Base-by-base conservation (phyloP, 768 basidiomycete genomes). In the Pulveroboletus sp. region DNA sequence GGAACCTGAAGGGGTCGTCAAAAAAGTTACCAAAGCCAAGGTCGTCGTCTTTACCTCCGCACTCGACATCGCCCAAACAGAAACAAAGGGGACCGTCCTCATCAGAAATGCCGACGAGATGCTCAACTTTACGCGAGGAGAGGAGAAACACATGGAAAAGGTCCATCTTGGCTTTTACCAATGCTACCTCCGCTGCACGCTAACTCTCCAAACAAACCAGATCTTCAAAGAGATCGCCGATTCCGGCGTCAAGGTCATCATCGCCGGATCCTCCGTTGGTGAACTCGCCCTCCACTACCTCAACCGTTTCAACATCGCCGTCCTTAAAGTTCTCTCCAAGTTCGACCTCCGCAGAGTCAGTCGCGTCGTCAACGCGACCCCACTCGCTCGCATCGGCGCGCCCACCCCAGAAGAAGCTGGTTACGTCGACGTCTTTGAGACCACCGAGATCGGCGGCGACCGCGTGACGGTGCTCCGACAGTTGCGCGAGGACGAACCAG, bases 231-330 rank as follows among this genome's bases (percentile, higher is more conserved):
- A 98, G 72, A 93, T 99, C 56, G 91, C 93, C 5, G 93, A 94
- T 61, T 86, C 94, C 3, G 96, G 95, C 36, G 86, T 99, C 61
- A 90, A 87, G 65, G 79, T 97, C 56, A 83, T 99, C 75, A 80
- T 99, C 56, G 95, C 92, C 13, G 96, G 96, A 17, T 87, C 93
- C 9, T 82, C 82, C 35, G 80, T 99, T 56, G 95, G 94, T 58
- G 96, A 99, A 63, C 89, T 99, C 49, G 93, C 94, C 2, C 75
- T 96, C 51, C 96, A 99, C 72, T 99, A 93, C 75, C 86, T 99
- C 63, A 89, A 97, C 76, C 80, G 94, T 47, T 78, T 89, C 75
- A 77, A 83, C 73, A 92, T 99, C 69, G 91, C 92, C 61, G 93
- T 98, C 58, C 80, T 99, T 71, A 97, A 96, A 69, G 91, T 98